Conservation (phyloP, 768 basidiomycete genomes). For the Sarcodon aspratus region DNA sequence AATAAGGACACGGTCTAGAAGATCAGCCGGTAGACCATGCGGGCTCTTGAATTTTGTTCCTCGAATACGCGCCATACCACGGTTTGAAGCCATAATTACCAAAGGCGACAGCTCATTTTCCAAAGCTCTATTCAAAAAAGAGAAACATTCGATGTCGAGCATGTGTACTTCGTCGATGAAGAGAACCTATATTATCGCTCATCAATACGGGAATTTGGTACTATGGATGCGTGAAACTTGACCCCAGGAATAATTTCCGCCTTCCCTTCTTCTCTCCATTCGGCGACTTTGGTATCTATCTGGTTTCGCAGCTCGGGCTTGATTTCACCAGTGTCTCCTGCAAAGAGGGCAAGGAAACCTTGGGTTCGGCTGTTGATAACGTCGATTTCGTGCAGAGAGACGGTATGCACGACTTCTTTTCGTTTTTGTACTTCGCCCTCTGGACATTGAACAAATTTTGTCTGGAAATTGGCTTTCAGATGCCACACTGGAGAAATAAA, state of each 20-base stretch:
- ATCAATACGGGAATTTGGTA: background rate
- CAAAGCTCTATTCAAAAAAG: conserved; percentile 92
- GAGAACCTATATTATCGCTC: conserved; percentile 49
- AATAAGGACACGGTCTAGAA: conserved; percentile 91
- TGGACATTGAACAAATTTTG: conserved; percentile 96
- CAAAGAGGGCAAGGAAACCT: conserved; percentile 91
- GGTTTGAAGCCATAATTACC: conserved; percentile 97
- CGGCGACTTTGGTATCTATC: conserved; percentile 92
- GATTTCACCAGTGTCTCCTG: conserved; percentile 97
- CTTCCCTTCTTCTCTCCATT: conserved; percentile 98
- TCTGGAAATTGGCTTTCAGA: conserved; percentile 34
- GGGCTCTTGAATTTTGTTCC: conserved; percentile 93
- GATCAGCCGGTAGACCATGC: conserved; percentile 89
- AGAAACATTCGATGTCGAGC: conserved; percentile 99
- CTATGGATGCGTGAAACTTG: conserved; percentile 16
- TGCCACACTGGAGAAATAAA: background rate
- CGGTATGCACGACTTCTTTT: conserved; percentile 95
- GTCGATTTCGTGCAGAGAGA: conserved; percentile 97
- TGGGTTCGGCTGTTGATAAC: conserved; percentile 98
- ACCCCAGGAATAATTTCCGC: conserved; percentile 96
- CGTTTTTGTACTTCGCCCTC: conserved; percentile 97
- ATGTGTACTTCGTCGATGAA: conserved; percentile 99
- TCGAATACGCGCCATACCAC: conserved; percentile 89
- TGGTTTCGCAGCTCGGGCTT: conserved; percentile 94
- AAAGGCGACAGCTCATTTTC: conserved; percentile 90